These are phyloP conservation scores for Backusella luteola DNA, from an alignment of 192 early-diverging fungal genomes.

Conservation along the genomic window DNA sequence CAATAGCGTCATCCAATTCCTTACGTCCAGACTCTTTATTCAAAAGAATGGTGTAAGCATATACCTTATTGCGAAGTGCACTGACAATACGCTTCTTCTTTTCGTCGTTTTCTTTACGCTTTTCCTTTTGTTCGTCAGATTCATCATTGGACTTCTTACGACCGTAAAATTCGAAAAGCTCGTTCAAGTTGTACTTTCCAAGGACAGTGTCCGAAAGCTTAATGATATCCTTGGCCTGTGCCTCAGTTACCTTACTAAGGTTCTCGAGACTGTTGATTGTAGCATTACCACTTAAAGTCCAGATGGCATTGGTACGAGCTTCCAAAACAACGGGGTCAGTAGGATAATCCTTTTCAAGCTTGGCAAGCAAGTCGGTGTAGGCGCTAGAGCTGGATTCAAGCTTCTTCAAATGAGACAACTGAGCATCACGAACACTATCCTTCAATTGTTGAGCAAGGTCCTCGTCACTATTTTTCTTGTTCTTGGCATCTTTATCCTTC, in stretches of 20 bases:
- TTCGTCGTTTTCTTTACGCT: slow-evolving; percentile 72
- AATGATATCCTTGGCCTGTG: slow-evolving; percentile 50
- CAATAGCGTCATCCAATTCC: slow-evolving; percentile 57
- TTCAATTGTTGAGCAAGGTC: slow-evolving; percentile 46
- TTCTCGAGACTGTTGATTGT: slow-evolving; percentile 13
- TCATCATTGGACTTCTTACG: slow-evolving; percentile 49
- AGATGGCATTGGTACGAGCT: slow-evolving; percentile 55
- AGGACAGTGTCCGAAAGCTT: slow-evolving; percentile 57
- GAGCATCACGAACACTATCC: slow-evolving; percentile 76
- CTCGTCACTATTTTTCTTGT: slow-evolving; percentile 51
- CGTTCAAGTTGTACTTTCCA: slow-evolving; percentile 52
- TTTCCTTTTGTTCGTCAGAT: slow-evolving; percentile 49
- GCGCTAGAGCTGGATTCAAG: slow-evolving; percentile 52
- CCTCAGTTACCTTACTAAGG: slow-evolving; percentile 40
- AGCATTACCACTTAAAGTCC: slow-evolving; percentile 37
- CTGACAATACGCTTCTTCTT: slow-evolving; percentile 63
- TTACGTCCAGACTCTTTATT: slow-evolving; percentile 28
- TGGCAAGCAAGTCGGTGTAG: slow-evolving; percentile 49
- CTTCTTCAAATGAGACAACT: slow-evolving; percentile 83
- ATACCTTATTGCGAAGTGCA: slow-evolving; percentile 60
- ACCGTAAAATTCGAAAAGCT: slow-evolving; percentile 68
- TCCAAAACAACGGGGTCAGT: slow-evolving; percentile 55
- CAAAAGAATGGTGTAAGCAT: slow-evolving; percentile 48
- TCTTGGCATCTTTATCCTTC: slow-evolving; percentile 31
- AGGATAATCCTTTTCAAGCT: slow-evolving; percentile 64